Base-by-base conservation (phyloP, 495 filamentous ascomycete species). In the Aspergillus sclerotioniger region DNA sequence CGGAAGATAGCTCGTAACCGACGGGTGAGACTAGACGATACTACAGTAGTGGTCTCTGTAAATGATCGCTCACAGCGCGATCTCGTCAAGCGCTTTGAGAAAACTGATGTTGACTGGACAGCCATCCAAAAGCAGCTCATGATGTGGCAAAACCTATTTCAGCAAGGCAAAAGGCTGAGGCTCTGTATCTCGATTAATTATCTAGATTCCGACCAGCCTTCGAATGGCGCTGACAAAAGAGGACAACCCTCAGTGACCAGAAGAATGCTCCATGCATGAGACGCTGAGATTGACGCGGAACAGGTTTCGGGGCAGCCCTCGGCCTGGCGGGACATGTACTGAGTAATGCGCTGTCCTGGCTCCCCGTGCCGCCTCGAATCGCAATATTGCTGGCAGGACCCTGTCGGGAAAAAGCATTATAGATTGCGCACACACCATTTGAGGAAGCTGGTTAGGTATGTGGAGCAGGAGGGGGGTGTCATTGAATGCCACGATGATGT, bases 341-440 rank as follows among this genome's bases (percentile, higher is more conserved):
- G 35, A 37, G 54, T 66, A 31, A 66, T 73, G 59, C 63, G 62
- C 35, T 73, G 61, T 41, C 51, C 60, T 46, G 62, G 65, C 7
- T 32, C 62, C 7, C 53, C 60, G 33, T 72, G 52, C 46, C 21
- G 61, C 32, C 62, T 70, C 15, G n/a, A 62, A 9, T 60, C 63
- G 5, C 58, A 63, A 8, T 62, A 72, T 51, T 75, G 62, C 52
- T 73, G 66, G 68, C 56, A 62, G n/a, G 69, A 74, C 51, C 65
- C 62, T 17, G 37, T 57, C 13, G 62, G 62, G 16, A 71, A 68
- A 53, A 71, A 69, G 51, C 67, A 69, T 56, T 71, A 71, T 54
- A 65, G 43, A 57, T 56, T 76, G 7, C 51, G 53, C 19, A 69
- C 62, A 17, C 59, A 71, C 53, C 54, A 61, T 52, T 54, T 71